Base-by-base conservation (phyloP, 768 basidiomycete genomes). In the Floccularia luteovirens region DNA sequence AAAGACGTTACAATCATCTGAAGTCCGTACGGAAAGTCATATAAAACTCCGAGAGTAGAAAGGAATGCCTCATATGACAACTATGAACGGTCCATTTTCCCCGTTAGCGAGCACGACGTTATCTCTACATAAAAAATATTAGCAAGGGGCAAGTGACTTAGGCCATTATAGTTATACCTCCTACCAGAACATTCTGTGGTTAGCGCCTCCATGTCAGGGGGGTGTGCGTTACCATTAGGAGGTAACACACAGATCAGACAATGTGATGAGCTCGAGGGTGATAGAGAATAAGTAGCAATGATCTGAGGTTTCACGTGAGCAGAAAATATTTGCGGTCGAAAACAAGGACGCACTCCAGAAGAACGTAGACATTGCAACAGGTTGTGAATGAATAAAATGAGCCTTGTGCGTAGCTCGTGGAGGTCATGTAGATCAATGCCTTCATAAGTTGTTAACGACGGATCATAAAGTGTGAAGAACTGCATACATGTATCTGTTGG, bases 371-470 rank as follows among this genome's bases (percentile, higher is more conserved):
- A 69, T 47, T 75, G 71, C 31, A 82, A 52, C 22, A 83, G 62
- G 46, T 76, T 69, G 51, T 85, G 83, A 30, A 85, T 68, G 56
- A 82, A 79, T 20, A 72, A 47, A 11, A 86, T 63, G 30, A 75
- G 73, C 32, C 77, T 72, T 34, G 79, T 70, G 33, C 77, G 74
- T 28, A 83, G 56, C 49, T 80, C 75, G 39, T 84, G 65, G 43
- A 85, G 65, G 59, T 86, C 83, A 51, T 83, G 73, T 23, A 85
- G 66, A 56, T 84, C 81, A 45, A 74, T 56, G 51, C 69, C 82
- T 83, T 23, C 8, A 12, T 28, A 43, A n/a, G n/a, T n/a, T n/a
- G n/a, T n/a, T 27, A 24, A 38, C 37, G 17, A 43, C 27, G 23
- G 10, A 12, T 19, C 27, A 30, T 8, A 10, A 10, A 14, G 10